Evolutionary conservation across 2,329 filamentous ascomycete species (phyloP), one percentile per base, ranked within the genome.

Genomic region (Xylaria hypoxylon): DNA sequence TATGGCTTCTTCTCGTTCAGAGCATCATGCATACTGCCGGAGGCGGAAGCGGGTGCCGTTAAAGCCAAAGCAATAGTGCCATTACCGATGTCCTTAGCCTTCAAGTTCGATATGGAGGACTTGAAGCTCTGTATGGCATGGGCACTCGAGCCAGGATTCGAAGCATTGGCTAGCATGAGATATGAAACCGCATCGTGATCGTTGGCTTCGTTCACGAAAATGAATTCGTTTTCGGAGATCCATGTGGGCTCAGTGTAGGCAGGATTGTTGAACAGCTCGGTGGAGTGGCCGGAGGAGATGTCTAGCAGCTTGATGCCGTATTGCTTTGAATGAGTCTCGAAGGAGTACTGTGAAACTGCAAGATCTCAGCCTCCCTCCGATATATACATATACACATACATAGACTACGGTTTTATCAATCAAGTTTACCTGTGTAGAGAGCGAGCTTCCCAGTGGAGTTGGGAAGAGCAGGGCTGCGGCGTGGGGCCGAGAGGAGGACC

Each of bases 271-370:
- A 88, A 90, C 11, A 97, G 82, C 13, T 89, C 79, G 3, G 83
- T 87, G 3, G 90, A 90, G 57, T 90, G 84, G 38, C 90, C 90
- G 7, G 86, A 87, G 51, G 85, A 81, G 65, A 94, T 84, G 71
- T 95, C 89, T 45, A 97, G 81, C 28, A 95, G 78, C 19, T 90
- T 87, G 71, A 91, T 89, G 80, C 94, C 90, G 66, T 83, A 85
- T 5, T 85, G 86, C 76, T 90, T 91, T 52, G 84, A 84, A 76
- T 96, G 93, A 0, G 87, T 85, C 44, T 91, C 84, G 78, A 97
- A 97, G 5, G 89, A 94, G 78, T 97, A 97, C 1, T 90, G 88
- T 0, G 91, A 92, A 17, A 89, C 83, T 89, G 77, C 10, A 61
- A 52, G 17, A 28, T 19, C 62, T 69, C 35, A 82, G 73, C 68